Evolutionary conservation across 495 filamentous ascomycete genomes (phyloP), one percentile per base, ranked within the genome.

Genomic region (Viridothelium virens): DNA sequence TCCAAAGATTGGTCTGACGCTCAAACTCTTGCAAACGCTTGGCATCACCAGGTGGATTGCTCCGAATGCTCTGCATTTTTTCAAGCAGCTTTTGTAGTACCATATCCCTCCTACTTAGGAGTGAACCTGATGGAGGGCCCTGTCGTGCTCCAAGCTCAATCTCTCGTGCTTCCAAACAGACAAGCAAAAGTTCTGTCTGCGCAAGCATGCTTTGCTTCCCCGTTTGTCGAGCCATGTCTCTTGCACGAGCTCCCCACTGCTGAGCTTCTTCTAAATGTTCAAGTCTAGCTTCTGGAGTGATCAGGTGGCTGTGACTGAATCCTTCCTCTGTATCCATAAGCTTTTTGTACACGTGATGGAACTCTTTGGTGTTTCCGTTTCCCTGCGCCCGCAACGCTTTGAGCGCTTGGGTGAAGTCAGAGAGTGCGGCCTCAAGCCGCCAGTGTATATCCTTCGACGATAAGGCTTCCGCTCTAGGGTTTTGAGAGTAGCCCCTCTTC

Each of bases 251-350:
- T 53, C 48, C 48, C 48, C 48, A 53, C 11, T 53, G 16, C n/a
- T 25, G 48, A 53, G 48, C 48, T 53, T 53, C 10, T 25, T 9
- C 48, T n/a, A 2, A 53, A 25, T 53, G 48, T 5, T 53, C n/a
- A 9, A 53, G 10, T 53, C 48, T 53, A 5, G 1, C n/a, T 11
- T 53, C 5, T 5, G 18, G 48, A n/a, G 9, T 14, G 48, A 53
- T 53, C n/a, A 14, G 16, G 18, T 53, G 48, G 48, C 48, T 53
- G 48, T 53, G 2, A 18, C 48, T 53, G 18, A 53, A n/a, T 14
- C n/a, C 5, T 18, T 53, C 48, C 48, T 53, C 48, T n/a, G 48
- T 53, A 18, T 53, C 48, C 48, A 53, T 53, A n/a, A 53, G 48
- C 48, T 53, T 53, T n/a, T 53, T 53, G n/a, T 53, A 53, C 5